Percentiles rank a stretch among this genome's conserved stretches.
Evolutionary conservation across 106 monocot species (phyloP).

Genomic region (Allium sativum): DNA sequence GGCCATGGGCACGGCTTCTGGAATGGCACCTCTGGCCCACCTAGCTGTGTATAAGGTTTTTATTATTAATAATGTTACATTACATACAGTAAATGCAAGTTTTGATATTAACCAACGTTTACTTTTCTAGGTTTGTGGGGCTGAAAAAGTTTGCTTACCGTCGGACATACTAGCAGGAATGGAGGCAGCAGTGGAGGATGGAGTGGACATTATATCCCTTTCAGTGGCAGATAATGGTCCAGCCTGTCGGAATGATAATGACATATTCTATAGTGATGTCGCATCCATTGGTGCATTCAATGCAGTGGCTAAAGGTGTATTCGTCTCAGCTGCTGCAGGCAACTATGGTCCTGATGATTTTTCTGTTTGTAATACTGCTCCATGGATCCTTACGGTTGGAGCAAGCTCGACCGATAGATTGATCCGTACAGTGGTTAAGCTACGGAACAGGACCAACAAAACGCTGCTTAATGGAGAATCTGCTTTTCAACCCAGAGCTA

Average conservation of each 20-base stretch:
- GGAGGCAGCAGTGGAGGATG: conserved; percentile 40
- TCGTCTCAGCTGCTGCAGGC: conserved; percentile 9
- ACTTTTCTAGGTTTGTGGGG: conserved; percentile 14
- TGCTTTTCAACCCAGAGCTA: neutral
- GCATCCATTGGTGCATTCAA: conserved; percentile 34
- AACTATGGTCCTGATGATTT: conserved; percentile 13
- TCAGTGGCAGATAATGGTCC: conserved; percentile 17
- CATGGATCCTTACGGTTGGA: conserved; percentile 31
- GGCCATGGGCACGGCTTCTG: conserved; percentile 17
- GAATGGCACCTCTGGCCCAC: conserved; percentile 18
- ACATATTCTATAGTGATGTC: conserved; percentile 22
- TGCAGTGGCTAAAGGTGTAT: conserved; percentile 19
- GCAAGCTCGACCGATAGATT: conserved; percentile 20
- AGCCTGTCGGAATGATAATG: no score
- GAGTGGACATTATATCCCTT: conserved; percentile 35
- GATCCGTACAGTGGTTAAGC: conserved; percentile 12
- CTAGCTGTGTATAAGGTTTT: conserved; percentile 31
- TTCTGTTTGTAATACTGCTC: conserved; percentile 19
- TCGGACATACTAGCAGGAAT: conserved; percentile 30
- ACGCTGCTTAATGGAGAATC: conserved; percentile 16
- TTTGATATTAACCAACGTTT: neutral
- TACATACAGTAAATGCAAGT: neutral
- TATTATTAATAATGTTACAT: no score
- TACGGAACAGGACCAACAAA: conserved; percentile 10
- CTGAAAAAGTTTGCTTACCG: conserved; percentile 19